These are phyloP conservation scores for Chiua virens DNA, from an alignment of 768 basidiomycete genomes.

Conservation along the genomic window DNA sequence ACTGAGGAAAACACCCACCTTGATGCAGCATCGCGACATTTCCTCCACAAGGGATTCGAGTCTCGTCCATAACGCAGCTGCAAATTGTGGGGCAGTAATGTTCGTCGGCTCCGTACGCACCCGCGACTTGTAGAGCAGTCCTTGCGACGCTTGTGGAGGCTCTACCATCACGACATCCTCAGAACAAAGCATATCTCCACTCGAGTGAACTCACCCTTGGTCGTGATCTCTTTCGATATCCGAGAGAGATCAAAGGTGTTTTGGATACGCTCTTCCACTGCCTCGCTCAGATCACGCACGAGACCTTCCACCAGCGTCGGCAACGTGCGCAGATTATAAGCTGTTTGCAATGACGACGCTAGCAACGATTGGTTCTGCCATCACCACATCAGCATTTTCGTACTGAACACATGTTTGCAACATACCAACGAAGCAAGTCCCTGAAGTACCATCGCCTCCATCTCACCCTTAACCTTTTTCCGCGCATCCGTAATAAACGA, in stretches of 20 bases:
- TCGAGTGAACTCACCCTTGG: slow-evolving; percentile 57
- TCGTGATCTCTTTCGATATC: slow-evolving; percentile 82
- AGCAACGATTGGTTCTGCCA: slow-evolving; percentile 84
- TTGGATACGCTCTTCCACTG: slow-evolving; percentile 78
- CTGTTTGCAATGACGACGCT: slow-evolving; percentile 93
- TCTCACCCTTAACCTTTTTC: slow-evolving; percentile 71
- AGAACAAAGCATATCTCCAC: neutral
- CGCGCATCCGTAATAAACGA: slow-evolving; percentile 73
- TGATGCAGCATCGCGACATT: slow-evolving; percentile 88
- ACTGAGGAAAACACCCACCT: slow-evolving; percentile 45
- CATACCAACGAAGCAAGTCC: slow-evolving; percentile 78
- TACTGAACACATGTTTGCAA: slow-evolving; percentile 7
- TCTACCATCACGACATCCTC: slow-evolving; percentile 9
- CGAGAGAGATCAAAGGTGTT: slow-evolving; percentile 83
- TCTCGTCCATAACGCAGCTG: slow-evolving; percentile 51
- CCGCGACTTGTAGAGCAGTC: slow-evolving; percentile 76
- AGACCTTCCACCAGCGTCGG: slow-evolving; percentile 81
- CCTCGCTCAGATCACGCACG: slow-evolving; percentile 75
- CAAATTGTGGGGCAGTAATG: slow-evolving; percentile 84
- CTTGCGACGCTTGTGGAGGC: slow-evolving; percentile 28
- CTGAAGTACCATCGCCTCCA: slow-evolving; percentile 86
- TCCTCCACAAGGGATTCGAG: slow-evolving; percentile 81
- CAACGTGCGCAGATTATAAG: slow-evolving; percentile 86
- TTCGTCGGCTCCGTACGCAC: slow-evolving; percentile 90
- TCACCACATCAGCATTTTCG: neutral